Base-by-base conservation (phyloP, 352 stramenopile species). In the Globisporangium echinulatum region DNA sequence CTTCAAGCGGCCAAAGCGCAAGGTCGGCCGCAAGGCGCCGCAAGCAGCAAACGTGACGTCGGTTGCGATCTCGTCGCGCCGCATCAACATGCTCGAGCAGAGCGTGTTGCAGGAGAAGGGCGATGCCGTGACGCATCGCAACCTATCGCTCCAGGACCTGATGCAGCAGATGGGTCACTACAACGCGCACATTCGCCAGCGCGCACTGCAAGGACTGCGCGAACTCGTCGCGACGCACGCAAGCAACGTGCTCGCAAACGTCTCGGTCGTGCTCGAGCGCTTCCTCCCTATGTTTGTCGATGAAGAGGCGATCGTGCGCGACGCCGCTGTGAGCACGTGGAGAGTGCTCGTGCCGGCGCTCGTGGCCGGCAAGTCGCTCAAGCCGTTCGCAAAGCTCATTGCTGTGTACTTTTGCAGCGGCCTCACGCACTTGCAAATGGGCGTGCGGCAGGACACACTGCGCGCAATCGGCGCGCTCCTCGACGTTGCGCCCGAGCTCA, bases 1-100 rank as follows among this genome's bases (percentile, higher is more conserved):
- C 67, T 94, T 94, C 63, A 94, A 94, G 79, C 82, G 82, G 19
- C 84, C 80, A 13, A 94, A 94, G 80, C 84, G 79, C 68, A 94
- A 94, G 66, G 84, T 94, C 37, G 84, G 84, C 11, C 79, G 82
- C 43, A 85, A 86, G 57, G 80, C 75, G 1, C 66, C 75, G 13
- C 79, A 75, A 52, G 70, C 80, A 33, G 77, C 84, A 40, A 94
- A 94, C 52, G 84, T 94, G 19, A 94, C 84, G 37, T 88, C 75
- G 42, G 84, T 91, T 47, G 69, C 66, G 38, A 79, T 94, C 55
- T 70, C 79, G 5, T 91, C 82, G 38, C 84, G 84, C 13, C 84
- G 84, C 63, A 88, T 94, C 65, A 89, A 90, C 54, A 68, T 94
- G 58, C 71, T 90, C 46, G 84, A 92, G 68, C 84, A 94, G 69